Percentiles rank a stretch among this genome's conserved stretches.
These are phyloP conservation scores for Theileria orientalis DNA, from an alignment of 169 alveolate species.

Conservation along the genomic window DNA sequence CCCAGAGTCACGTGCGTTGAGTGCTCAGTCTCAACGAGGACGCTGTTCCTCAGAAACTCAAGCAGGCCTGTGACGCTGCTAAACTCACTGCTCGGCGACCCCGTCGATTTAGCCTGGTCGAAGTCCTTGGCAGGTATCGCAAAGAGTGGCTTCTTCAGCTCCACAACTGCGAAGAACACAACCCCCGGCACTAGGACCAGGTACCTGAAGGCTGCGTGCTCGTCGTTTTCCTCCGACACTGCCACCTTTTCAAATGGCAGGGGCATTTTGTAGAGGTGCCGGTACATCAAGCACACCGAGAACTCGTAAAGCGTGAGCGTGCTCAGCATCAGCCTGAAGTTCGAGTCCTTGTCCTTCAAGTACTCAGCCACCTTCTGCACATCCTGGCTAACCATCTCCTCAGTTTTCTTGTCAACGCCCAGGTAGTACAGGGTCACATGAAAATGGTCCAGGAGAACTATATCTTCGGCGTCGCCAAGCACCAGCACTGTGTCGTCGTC, in stretches of 20 bases:
- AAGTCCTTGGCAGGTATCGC: constrained; percentile 55
- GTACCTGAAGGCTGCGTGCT: constrained; percentile 10
- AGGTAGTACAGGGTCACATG: constrained; percentile 57
- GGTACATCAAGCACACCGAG: constrained; percentile 43
- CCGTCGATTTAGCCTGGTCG: not conserved
- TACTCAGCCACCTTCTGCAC: constrained; percentile 17
- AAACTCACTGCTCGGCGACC: not conserved
- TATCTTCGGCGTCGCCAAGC: constrained; percentile 19
- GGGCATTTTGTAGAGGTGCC: constrained; percentile 32
- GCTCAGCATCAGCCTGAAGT: constrained; percentile 4
- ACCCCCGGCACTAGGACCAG: constrained; percentile 63
- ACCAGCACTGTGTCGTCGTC: not conserved
- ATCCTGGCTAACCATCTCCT: constrained; percentile 9
- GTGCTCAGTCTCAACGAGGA: constrained; percentile 52
- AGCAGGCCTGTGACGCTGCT: constrained; percentile 5
- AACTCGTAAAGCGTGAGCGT: constrained; percentile 56
- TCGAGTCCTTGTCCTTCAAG: constrained; percentile 23
- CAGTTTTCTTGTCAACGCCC: constrained; percentile 14
- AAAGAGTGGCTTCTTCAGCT: constrained; percentile 26
- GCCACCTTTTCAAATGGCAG: constrained; percentile 24
- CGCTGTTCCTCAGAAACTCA: not conserved
- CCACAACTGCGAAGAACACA: constrained; percentile 45
- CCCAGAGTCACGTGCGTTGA: constrained; percentile 64
- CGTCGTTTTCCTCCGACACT: not conserved
- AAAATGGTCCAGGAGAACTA: constrained; percentile 28